These are phyloP conservation scores for Cydonia oblonga DNA, from an alignment of 331 rosid genomes.

Conservation along the genomic window DNA sequence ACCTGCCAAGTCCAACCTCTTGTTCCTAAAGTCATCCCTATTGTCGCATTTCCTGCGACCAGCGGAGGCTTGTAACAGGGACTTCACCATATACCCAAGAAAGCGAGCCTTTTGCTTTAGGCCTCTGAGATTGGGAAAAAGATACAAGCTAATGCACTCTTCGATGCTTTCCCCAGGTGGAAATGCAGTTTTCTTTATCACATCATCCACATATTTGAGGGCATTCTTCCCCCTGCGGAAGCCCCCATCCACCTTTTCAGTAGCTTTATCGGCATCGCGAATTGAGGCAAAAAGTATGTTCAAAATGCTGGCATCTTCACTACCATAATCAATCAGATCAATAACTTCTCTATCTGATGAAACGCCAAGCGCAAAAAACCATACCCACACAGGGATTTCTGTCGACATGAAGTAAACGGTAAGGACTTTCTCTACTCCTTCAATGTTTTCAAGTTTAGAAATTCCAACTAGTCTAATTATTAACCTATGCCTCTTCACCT, in stretches of 20 bases:
- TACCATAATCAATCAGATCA: constrained; percentile 51
- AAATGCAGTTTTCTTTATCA: constrained; percentile 41
- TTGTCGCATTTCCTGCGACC: constrained; percentile 73
- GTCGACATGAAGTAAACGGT: constrained; percentile 62
- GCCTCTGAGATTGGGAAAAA: constrained; percentile 53
- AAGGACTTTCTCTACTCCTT: constrained; percentile 56
- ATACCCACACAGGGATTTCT: constrained; percentile 75
- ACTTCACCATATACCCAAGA: constrained; percentile 91
- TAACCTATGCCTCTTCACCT: constrained; percentile 63
- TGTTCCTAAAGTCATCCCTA: constrained; percentile 82
- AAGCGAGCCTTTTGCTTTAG: constrained; percentile 59
- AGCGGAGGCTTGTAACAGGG: constrained; percentile 59
- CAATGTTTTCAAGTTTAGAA: constrained; percentile 41
- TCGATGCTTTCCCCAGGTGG: constrained; percentile 69
- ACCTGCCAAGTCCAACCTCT: constrained; percentile 78
- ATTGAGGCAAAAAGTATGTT: constrained; percentile 72
- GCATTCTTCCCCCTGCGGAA: constrained; percentile 52
- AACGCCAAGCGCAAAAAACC: constrained; percentile 77
- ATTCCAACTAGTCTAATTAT: constrained; percentile 43
- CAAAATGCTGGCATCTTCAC: constrained; percentile 41
- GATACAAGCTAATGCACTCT: constrained; percentile 47
- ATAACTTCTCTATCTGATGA: constrained; percentile 68
- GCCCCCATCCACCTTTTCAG: constrained; percentile 32
- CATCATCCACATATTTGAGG: constrained; percentile 26
- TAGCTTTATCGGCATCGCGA: constrained; percentile 49